Percentiles rank a stretch among this genome's conserved stretches.
Conservation (phyloP, 257 asterid genomes). For the Leptodermis oblonga region DNA sequence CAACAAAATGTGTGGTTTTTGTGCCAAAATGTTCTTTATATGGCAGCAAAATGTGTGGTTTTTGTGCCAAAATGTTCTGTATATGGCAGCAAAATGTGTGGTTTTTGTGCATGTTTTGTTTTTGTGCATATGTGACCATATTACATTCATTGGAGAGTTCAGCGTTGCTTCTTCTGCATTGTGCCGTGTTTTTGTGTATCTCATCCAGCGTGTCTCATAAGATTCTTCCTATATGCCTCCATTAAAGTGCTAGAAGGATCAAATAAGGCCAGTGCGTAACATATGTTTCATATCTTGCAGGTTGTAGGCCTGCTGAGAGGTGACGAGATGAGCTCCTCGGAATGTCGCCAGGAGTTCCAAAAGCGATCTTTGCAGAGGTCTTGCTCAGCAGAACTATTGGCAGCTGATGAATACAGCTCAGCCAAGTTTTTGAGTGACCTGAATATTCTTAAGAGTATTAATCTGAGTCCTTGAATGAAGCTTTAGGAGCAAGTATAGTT, state of each 20-base stretch:
- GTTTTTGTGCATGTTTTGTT: background rate
- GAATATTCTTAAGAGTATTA: conserved; percentile 16
- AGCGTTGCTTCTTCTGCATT: background rate
- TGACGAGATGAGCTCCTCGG: background rate
- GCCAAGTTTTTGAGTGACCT: conserved; percentile 38
- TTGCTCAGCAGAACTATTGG: conserved; percentile 45
- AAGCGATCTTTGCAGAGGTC: conserved; percentile 26
- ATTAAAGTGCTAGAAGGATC: background rate
- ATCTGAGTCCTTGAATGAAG: conserved; percentile 19
- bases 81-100: too few species aligned
- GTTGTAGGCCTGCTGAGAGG: conserved; percentile 33
- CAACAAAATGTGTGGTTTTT: too few species aligned
- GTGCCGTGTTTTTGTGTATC: background rate
- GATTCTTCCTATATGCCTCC: background rate
- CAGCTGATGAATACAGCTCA: conserved; percentile 42
- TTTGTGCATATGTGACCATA: background rate
- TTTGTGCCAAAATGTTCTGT: too few species aligned
- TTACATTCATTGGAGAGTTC: background rate
- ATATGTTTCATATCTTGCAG: conserved; percentile 17
- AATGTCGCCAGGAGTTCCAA: background rate
- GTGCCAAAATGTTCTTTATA: too few species aligned
- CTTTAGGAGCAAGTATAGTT: conserved; percentile 5
- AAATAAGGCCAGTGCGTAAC: background rate
- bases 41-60: background rate
- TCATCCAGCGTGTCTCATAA: background rate